Evolutionary conservation across 805 yeast species (phyloP).

Genomic region (Candida ulmi): DNA sequence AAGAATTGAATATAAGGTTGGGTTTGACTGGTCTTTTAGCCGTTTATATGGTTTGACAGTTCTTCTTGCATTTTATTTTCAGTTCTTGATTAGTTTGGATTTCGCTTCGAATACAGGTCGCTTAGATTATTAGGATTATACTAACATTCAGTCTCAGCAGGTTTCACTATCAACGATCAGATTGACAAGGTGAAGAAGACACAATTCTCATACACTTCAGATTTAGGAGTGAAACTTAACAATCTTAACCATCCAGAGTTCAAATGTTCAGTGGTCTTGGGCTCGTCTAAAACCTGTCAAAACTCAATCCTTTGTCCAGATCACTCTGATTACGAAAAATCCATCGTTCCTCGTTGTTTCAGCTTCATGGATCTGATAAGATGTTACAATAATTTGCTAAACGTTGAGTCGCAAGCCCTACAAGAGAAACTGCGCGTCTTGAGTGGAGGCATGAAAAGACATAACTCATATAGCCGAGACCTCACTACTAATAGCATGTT

Average conservation of each 20-base stretch:
- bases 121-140: no score
- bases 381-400: conserved; percentile 28
- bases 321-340: conserved; percentile 10
- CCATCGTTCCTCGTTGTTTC: conserved; percentile 9
- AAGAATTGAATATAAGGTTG: no score
- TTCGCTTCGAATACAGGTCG: no score
- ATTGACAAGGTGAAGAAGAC: no score
- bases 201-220: no score
- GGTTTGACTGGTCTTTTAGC: no score
- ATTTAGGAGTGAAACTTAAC: conserved; percentile 5
- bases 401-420: not conserved
- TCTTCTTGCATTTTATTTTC: no score
- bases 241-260: conserved; percentile 16
- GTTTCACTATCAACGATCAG: no score
- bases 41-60: no score
- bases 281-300: conserved; percentile 8
- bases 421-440: conserved; percentile 14
- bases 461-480: conserved; percentile 8
- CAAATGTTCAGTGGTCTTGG: conserved; percentile 14
- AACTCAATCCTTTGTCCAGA: conserved; percentile 12
- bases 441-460: conserved; percentile 11
- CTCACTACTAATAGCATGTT: not conserved
- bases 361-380: conserved; percentile 10
- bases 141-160: no score
- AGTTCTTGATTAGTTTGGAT: no score